These are phyloP conservation scores for Phytophthora macrochlamydospora DNA, from an alignment of 352 stramenopile genomes.

Conservation along the genomic window DNA sequence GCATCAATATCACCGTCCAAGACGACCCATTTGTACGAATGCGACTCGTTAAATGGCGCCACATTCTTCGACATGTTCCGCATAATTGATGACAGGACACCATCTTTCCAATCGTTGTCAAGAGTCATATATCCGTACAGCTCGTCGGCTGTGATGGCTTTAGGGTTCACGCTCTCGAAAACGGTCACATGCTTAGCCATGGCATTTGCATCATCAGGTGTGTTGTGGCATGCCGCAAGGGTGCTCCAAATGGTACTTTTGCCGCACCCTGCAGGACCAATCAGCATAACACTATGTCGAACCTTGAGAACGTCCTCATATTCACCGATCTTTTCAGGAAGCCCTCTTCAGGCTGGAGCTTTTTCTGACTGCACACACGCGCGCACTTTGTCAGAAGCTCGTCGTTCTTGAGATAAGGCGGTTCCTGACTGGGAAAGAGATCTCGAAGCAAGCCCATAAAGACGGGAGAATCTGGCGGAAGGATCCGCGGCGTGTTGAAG, in stretches of 20 bases:
- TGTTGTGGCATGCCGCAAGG: conserved; percentile 85
- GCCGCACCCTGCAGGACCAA: conserved; percentile 93
- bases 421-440: conserved; percentile 84
- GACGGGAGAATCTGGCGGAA: conserved; percentile 92
- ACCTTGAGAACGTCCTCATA: conserved; percentile 95
- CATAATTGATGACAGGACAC: conserved; percentile 96
- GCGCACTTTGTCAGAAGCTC: conserved; percentile 49
- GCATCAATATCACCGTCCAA: conserved; percentile 96
- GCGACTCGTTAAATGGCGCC: conserved; percentile 83
- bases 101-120: conserved; percentile 98
- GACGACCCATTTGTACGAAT: conserved; percentile 91
- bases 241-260: conserved; percentile 97
- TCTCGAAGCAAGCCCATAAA: conserved; percentile 95
- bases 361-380: conserved; percentile 59
- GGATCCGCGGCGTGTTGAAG: conserved; percentile 96
- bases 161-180: conserved; percentile 95
- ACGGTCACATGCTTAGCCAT: conserved; percentile 92
- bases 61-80: conserved; percentile 95
- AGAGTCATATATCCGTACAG: conserved; percentile 97
- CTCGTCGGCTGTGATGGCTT: conserved; percentile 93
- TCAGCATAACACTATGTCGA: conserved; percentile 96
- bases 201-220: conserved; percentile 50
- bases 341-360: conserved; percentile 93
- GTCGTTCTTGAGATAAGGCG: conserved; percentile 50
- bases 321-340: conserved; percentile 97